These are phyloP conservation scores for Scheffersomyces coipomensis DNA, from an alignment of 805 yeast genomes.

Conservation along the genomic window DNA sequence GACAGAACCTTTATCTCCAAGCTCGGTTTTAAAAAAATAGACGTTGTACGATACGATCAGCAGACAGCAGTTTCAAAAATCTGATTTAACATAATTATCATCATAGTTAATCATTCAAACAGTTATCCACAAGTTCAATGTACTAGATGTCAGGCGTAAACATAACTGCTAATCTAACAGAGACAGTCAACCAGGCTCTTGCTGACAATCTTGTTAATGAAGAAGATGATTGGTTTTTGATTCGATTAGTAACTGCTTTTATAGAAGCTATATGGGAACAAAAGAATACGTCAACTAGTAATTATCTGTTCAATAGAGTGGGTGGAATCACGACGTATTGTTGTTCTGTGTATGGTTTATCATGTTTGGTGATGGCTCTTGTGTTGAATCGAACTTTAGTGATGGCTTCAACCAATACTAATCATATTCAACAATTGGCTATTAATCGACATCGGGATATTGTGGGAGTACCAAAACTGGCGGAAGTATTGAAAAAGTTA, in stretches of 20 bases:
- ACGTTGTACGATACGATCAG: no score
- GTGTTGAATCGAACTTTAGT: slow-evolving; percentile 36
- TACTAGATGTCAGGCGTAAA: neutral
- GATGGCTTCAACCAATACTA: slow-evolving; percentile 34
- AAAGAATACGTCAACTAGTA: slow-evolving; percentile 5
- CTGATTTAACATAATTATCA: no score
- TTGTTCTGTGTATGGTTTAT: slow-evolving; percentile 35
- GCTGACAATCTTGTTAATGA: neutral
- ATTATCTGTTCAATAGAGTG: slow-evolving; percentile 9
- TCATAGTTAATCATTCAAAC: no score
- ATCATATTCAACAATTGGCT: slow-evolving; percentile 18
- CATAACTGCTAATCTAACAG: neutral
- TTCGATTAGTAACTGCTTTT: slow-evolving; percentile 6
- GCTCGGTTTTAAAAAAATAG: no score
- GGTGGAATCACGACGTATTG: slow-evolving; percentile 24
- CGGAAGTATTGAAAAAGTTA: slow-evolving; percentile 16
- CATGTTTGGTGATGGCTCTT: slow-evolving; percentile 37
- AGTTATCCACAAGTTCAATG: no score
- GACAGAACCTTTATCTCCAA: no score
- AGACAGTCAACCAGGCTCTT: neutral
- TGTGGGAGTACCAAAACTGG: slow-evolving; percentile 4
- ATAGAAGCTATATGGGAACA: slow-evolving; percentile 15
- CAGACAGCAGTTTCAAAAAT: no score
- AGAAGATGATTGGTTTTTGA: slow-evolving; percentile 3
- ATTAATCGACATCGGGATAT: slow-evolving; percentile 13